phyloP scores from a whole-genome alignment of 2,329 filamentous ascomycete genomes.

The Fusarium sp. region DNA sequence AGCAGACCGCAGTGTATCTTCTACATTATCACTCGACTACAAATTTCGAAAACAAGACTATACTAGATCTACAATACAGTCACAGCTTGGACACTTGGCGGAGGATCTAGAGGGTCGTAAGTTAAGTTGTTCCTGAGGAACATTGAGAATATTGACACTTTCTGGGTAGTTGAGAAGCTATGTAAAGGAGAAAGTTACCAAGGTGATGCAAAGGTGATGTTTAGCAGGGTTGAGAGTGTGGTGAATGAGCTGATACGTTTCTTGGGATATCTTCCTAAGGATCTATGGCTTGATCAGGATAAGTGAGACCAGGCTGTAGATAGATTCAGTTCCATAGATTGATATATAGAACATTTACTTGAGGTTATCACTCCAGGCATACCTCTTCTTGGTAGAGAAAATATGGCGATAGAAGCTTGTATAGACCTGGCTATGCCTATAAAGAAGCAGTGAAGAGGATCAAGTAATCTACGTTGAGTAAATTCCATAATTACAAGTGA shows the following conservation, averaged over 20 bases:
- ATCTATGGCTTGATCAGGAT: conserved; percentile 30
- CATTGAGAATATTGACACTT: not conserved
- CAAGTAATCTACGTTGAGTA: not conserved
- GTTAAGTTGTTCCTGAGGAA: not conserved
- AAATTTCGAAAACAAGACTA: conserved; percentile 29
- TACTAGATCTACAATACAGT: not conserved
- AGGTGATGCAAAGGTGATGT: conserved; percentile 9
- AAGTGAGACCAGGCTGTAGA: not conserved
- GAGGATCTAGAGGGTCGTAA: conserved; percentile 23
- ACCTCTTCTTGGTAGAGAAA: not conserved
- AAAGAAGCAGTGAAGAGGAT: not conserved
- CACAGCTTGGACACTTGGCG: conserved; percentile 18
- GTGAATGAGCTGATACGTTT: conserved; percentile 23
- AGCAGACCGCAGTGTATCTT: conserved; percentile 4
- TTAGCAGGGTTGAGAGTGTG: conserved; percentile 6
- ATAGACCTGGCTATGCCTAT: not conserved
- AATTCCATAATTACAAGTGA: not conserved
- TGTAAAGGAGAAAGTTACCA: not conserved
- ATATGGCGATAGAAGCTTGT: not conserved
- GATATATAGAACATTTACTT: not conserved
- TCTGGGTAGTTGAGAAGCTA: conserved; percentile 7
- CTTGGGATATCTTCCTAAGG: conserved; percentile 21
- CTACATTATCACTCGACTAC: conserved; percentile 25
- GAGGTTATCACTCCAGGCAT: not conserved
- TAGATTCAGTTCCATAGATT: not conserved